Conservation (phyloP, 106 monocot genomes). For the Narthecium ossifragum region DNA sequence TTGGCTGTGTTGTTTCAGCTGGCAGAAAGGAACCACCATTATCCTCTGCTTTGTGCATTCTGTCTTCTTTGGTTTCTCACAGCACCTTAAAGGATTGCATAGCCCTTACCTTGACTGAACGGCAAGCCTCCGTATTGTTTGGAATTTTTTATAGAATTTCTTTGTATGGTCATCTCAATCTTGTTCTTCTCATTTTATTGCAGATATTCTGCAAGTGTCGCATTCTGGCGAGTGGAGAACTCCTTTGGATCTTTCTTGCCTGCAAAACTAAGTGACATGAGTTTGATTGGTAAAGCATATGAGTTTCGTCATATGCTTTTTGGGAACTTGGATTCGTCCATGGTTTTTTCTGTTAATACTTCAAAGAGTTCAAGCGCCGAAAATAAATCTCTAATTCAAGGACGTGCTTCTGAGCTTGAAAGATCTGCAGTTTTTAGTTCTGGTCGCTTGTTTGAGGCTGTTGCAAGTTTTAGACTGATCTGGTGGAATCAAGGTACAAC, state of each 20-base stretch:
- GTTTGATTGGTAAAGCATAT: constrained; percentile 57
- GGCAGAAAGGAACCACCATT: constrained; percentile 58
- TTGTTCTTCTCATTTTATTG: constrained; percentile 3
- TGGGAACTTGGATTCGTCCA: constrained; percentile 17
- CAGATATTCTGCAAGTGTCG: constrained; percentile 39
- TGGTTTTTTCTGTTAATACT: constrained; percentile 16
- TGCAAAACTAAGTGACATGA: constrained; percentile 30
- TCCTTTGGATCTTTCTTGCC: constrained; percentile 87
- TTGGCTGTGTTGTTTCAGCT: constrained; percentile 75
- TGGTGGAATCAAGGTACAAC: constrained; percentile 88
- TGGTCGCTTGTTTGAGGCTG: constrained; percentile 59
- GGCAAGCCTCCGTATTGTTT: constrained; percentile 26
- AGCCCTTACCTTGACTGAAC: constrained; percentile 33
- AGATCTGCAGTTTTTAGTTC: constrained; percentile 34
- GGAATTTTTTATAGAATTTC: neutral
- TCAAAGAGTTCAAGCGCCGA: constrained; percentile 16
- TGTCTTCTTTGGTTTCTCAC: constrained; percentile 72
- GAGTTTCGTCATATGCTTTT: constrained; percentile 73
- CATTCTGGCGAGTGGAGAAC: constrained; percentile 92
- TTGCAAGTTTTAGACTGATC: constrained; percentile 73
- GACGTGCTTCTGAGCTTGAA: constrained; percentile 25
- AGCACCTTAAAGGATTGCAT: constrained; percentile 78
- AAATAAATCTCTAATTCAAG: constrained; percentile 14
- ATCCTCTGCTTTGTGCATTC: constrained; percentile 75
- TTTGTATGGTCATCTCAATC: neutral